Evolutionary conservation across 2,329 filamentous ascomycete species (phyloP), one percentile per base, ranked within the genome.

Genomic region (Lomentospora prolificans): DNA sequence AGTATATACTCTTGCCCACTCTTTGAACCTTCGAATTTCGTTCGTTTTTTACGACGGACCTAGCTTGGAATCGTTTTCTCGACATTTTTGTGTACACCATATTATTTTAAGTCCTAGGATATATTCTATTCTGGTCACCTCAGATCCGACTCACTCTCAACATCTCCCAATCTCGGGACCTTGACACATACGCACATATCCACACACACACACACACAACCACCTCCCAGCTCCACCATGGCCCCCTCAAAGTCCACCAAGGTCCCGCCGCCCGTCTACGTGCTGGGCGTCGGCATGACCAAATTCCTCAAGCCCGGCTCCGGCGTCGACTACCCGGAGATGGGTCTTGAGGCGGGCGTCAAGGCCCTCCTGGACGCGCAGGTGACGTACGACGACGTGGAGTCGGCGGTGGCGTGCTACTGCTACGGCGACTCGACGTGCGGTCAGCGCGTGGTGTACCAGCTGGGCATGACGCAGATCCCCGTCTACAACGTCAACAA

Each of bases 401-500:
- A 96, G 60, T 88, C 95, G 68, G 92, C 90, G 60, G 80, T 97
- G 9, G 94, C 91, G n/a, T 96, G 92, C 79, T 97, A 95, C 77
- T 95, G 90, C 79, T 96, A 96, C 70, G 92, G 92, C 66, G 92
- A 97, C 75, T 90, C 85, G 60, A 96, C 92, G 56, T 94, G 88
- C 72, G 92, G 92, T 51, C 92, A 97, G 77, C 86, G 92, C 61
- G 91, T 97, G 66, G 96, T 97, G 74, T 97, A 97, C 75, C 92
- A 97, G 74, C 96, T 97, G 70, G 94, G 92, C 75, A 91, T 97
- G 86, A 96, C 91, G 46, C 80, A 87, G 66, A 96, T 97, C 64
- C 92, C 92, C 65, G 90, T 97, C 68, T 91, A 95, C 78, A 97
- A 97, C 67, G 90, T 96, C 67, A 97, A 96, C 81, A 97, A 97